Evolutionary conservation across 495 filamentous ascomycete genomes (phyloP).

Genomic region (Durotheca rogersii): DNA sequence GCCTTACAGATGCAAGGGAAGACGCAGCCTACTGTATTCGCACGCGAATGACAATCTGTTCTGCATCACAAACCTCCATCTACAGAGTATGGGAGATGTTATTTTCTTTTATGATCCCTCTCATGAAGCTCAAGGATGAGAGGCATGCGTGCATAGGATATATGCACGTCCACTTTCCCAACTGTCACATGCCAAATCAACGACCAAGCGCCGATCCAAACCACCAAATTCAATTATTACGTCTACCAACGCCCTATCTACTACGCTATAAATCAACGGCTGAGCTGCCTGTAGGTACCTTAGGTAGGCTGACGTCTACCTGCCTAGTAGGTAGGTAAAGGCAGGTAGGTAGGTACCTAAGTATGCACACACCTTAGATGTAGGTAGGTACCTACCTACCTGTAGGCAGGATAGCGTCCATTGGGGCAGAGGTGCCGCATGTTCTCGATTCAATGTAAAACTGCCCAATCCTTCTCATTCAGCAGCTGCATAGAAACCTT

Average conservation of each 20-base stretch:
- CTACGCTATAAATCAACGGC: no score
- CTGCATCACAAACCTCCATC: no score
- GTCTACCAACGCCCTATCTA: no score
- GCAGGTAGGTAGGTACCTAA: slow-evolving; percentile 18
- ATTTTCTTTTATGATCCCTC: no score
- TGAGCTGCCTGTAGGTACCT: no score
- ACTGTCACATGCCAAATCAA: slow-evolving; percentile 26
- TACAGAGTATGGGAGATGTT: background rate
- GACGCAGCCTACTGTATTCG: background rate
- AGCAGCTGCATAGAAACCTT: slow-evolving; percentile 27
- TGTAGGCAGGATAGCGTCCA: no score
- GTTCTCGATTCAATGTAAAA: slow-evolving; percentile 18
- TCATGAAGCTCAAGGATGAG: background rate
- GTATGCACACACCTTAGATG: slow-evolving; percentile 6
- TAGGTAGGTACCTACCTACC: background rate
- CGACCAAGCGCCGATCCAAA: background rate
- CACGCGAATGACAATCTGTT: background rate
- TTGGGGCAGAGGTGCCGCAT: slow-evolving; percentile 7
- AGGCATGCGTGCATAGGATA: background rate
- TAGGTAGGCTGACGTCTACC: no score
- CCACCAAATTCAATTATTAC: no score
- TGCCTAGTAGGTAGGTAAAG: slow-evolving; percentile 1
- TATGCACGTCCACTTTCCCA: background rate
- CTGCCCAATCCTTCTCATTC: slow-evolving; percentile 19
- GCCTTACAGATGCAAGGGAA: background rate